Evolutionary conservation across 139 green algal genomes (phyloP), one percentile per base, ranked within the genome.

Genomic region (Diplosphaera chodatii): DNA sequence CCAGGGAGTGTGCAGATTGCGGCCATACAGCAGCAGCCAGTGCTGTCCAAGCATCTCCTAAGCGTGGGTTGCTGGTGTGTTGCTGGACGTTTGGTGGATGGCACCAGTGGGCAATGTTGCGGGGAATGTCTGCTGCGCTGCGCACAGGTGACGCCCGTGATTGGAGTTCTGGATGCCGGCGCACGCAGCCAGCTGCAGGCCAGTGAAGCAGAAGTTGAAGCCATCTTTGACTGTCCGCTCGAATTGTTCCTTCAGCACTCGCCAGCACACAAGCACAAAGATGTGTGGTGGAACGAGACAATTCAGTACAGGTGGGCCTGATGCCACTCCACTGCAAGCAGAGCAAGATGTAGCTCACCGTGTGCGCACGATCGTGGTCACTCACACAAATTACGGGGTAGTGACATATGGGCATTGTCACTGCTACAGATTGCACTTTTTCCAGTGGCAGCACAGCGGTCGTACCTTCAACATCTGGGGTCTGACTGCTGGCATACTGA

Each of bases 41-140:
- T 84, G 20, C 72, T 88, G 56, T 79, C 67, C 40, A 85, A 88
- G 59, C 80, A 85, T 73, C 29, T 69, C 23, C 72, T 84, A 10
- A 80, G 13, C 13, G 48, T 59, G 18, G 16, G 48, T 18, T 20
- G 8, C 6, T 10, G 6, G 6, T 10, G 37, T 48, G 8, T 20
- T 48, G 37, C 6, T 48, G 37, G 37, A 48, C 6, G 6, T 48
- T 6, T 10, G 10, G 37, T n/a, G n/a, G n/a, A n/a, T n/a, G n/a
- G n/a, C n/a, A n/a, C n/a, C n/a, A n/a, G n/a, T n/a, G n/a, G n/a
- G n/a, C n/a, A n/a, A n/a, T n/a, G n/a, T n/a, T n/a, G n/a, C n/a
- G n/a, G n/a, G n/a, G n/a, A n/a, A n/a, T n/a, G n/a, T n/a, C n/a
- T 48, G 37, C 37, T 48, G 10, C 37, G 37, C 37, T 48, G 37